A percentile compares a stretch with the other conserved stretches of the same genome.
phyloP scores from a whole-genome alignment of 345 rosid species.

The Eutrema heterophyllum region DNA sequence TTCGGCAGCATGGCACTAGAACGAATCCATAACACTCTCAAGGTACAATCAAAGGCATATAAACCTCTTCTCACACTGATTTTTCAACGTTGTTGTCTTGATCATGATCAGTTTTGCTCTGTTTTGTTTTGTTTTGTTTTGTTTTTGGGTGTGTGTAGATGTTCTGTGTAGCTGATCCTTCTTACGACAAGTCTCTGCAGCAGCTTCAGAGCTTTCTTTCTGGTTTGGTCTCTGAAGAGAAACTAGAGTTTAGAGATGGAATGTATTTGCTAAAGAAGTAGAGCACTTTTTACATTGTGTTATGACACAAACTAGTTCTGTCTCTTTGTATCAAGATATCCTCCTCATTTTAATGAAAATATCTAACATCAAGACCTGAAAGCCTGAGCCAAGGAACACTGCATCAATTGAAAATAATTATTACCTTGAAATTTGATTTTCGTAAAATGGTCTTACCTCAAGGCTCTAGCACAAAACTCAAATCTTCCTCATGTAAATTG shows the following conservation, averaged over 20 bases:
- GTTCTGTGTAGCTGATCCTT: slow-evolving; percentile 90
- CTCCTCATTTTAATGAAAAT: neutral
- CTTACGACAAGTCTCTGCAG: slow-evolving; percentile 87
- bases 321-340: neutral
- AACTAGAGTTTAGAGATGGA: slow-evolving; percentile 74
- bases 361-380: neutral
- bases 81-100: neutral
- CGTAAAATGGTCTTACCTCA: no score
- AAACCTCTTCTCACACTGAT: neutral
- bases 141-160: slow-evolving; percentile 54
- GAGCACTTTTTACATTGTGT: slow-evolving; percentile 10
- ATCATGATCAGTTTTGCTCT: neutral
- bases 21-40: slow-evolving; percentile 85
- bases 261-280: slow-evolving; percentile 81
- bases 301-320: neutral
- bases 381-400: neutral
- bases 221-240: slow-evolving; percentile 82
- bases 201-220: slow-evolving; percentile 90
- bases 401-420: neutral
- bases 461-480: no score
- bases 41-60: slow-evolving; percentile 37
- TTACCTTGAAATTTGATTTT: no score
- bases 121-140: neutral
- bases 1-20: slow-evolving; percentile 88
- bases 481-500: no score